Conservation (phyloP, 495 filamentous ascomycete species). For the Aspergillus incahuasiensis region DNA sequence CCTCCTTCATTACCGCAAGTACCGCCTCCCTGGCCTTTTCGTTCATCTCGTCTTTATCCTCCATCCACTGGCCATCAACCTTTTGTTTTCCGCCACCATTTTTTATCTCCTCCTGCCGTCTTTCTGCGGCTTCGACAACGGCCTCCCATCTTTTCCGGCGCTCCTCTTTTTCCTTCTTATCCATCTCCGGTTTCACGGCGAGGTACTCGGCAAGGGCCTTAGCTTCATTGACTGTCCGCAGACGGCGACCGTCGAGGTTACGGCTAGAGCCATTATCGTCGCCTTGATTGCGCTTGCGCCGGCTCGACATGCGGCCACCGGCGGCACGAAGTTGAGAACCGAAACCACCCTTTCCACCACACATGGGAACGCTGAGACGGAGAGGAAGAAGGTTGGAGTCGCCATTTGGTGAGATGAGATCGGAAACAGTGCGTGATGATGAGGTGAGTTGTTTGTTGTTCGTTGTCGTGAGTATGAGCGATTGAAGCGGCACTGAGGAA, state of each 20-base stretch:
- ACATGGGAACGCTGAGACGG: slow-evolving; percentile 67
- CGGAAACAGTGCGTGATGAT: slow-evolving; percentile 30
- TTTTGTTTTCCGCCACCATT: slow-evolving; percentile 61
- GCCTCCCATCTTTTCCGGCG: slow-evolving; percentile 75
- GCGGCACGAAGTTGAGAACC: slow-evolving; percentile 95
- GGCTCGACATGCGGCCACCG: slow-evolving; percentile 93
- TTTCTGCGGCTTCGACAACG: slow-evolving; percentile 77
- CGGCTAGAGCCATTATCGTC: slow-evolving; percentile 84
- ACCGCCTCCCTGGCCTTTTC: slow-evolving; percentile 84
- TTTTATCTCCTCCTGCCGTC: slow-evolving; percentile 72
- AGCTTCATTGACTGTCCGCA: slow-evolving; percentile 89
- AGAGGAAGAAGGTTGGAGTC: slow-evolving; percentile 70
- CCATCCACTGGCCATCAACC: slow-evolving; percentile 87
- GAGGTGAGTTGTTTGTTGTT: slow-evolving; percentile 65
- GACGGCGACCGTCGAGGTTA: slow-evolving; percentile 85
- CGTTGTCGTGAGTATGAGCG: slow-evolving; percentile 74
- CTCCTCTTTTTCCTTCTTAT: slow-evolving; percentile 82
- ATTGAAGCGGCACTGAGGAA: slow-evolving; percentile 34
- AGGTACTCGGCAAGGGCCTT: slow-evolving; percentile 93
- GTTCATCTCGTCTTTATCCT: slow-evolving; percentile 79
- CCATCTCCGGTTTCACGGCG: slow-evolving; percentile 95
- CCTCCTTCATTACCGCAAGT: slow-evolving; percentile 65
- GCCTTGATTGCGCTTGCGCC: slow-evolving; percentile 79
- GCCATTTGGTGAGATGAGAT: slow-evolving; percentile 23
- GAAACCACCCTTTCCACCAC: slow-evolving; percentile 95